phyloP scores from a whole-genome alignment of 306 rosid genomes.

The Styphnolobium japonicum region DNA sequence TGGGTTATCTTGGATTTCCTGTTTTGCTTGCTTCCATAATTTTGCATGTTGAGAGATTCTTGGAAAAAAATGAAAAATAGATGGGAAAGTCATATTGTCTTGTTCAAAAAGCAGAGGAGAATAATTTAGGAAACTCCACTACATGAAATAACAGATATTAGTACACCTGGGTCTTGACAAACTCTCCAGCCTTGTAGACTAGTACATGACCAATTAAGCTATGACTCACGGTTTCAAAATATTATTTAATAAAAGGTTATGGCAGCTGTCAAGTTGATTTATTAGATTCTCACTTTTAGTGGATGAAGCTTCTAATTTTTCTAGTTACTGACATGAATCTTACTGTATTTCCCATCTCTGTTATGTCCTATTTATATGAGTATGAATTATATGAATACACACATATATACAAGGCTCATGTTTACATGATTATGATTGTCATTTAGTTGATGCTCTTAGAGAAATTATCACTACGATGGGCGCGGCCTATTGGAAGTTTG shows the following conservation, averaged over 20 bases:
- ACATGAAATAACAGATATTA: neutral
- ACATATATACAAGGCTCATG: conserved; percentile 5
- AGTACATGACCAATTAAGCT: neutral
- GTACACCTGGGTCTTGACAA: too few species aligned
- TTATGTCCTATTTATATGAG: neutral
- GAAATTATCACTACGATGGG: conserved; percentile 57
- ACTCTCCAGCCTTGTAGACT: neutral
- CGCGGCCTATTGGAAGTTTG: conserved; percentile 56
- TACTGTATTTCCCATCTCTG: neutral
- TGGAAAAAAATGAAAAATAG: neutral
- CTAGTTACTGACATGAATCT: neutral
- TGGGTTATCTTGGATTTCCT: neutral
- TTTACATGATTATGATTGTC: conserved; percentile 7
- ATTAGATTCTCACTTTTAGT: neutral
- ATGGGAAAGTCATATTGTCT: neutral
- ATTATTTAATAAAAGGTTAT: neutral
- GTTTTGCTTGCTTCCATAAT: neutral
- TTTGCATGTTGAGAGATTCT: neutral
- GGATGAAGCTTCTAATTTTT: neutral
- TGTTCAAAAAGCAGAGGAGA: neutral
- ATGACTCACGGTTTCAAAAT: neutral
- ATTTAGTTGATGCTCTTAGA: conserved; percentile 59
- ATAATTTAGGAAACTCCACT: neutral
- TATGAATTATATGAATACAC: neutral
- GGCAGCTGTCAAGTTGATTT: conserved; percentile 1